Evolutionary conservation across 495 filamentous ascomycete genomes (phyloP).

Genomic region (Rostrohypoxylon terebratum): DNA sequence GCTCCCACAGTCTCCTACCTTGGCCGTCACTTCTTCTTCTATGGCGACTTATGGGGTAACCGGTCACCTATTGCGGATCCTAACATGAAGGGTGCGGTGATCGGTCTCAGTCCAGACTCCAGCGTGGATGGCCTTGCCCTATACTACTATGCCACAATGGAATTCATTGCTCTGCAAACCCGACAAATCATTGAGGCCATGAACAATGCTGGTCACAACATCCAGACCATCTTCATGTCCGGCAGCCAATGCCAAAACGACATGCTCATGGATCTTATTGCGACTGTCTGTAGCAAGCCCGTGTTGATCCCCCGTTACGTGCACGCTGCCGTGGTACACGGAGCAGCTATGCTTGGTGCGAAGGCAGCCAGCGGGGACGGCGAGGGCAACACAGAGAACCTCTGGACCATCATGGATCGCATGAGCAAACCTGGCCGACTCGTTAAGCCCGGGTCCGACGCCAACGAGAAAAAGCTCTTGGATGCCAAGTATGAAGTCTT

Average conservation of each 20-base stretch:
- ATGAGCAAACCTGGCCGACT: constrained; percentile 95
- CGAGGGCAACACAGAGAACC: constrained; percentile 81
- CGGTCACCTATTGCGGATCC: constrained; percentile 92
- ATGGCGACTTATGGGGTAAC: constrained; percentile 98
- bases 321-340: constrained; percentile 94
- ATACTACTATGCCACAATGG: constrained; percentile 92
- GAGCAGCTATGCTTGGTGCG: constrained; percentile 95
- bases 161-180: constrained; percentile 97
- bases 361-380: constrained; percentile 86
- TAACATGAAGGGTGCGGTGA: constrained; percentile 87
- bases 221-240: constrained; percentile 96
- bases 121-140: constrained; percentile 86
- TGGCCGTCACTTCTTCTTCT: constrained; percentile 95
- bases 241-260: constrained; percentile 96
- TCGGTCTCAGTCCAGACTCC: constrained; percentile 87
- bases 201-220: constrained; percentile 85
- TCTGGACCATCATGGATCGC: constrained; percentile 97
- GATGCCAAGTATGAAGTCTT: constrained; percentile 88
- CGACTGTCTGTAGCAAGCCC: constrained; percentile 89
- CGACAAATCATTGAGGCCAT: constrained; percentile 94
- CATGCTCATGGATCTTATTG: constrained; percentile 89
- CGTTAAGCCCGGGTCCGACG: constrained; percentile 75
- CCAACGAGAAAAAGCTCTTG: constrained; percentile 80
- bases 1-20: constrained; percentile 86
- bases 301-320: constrained; percentile 93